Conservation (phyloP, 2,329 filamentous ascomycete genomes). For the Colletotrichum tofieldiae region DNA sequence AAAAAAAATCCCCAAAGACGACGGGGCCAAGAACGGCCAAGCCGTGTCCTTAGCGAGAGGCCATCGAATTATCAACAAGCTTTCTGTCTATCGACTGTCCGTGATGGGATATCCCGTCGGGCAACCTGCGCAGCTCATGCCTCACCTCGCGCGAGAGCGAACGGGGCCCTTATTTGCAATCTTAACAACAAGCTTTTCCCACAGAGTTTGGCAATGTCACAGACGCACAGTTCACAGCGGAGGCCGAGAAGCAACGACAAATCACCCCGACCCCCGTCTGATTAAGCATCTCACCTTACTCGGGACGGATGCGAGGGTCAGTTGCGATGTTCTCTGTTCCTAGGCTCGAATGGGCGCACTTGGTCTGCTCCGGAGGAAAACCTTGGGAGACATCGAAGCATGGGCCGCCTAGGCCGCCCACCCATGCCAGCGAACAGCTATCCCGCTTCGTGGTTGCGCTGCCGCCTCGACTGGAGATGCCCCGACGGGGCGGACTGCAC, state of each 20-base stretch:
- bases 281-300: conserved; percentile 33
- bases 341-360: conserved; percentile 16
- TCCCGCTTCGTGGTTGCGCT: background rate
- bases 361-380: conserved; percentile 25
- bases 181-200: conserved; percentile 31
- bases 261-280: conserved; percentile 9
- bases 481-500: background rate
- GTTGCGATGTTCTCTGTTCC: background rate
- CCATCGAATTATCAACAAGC: background rate
- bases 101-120: conserved; percentile 18
- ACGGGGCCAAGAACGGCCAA: background rate
- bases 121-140: background rate
- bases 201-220: background rate
- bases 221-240: conserved; percentile 15
- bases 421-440: conserved; percentile 1
- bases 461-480: background rate
- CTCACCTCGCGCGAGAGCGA: conserved; percentile 8
- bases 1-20: background rate
- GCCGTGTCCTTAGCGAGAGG: background rate
- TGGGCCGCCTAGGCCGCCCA: background rate
- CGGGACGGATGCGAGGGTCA: conserved; percentile 23
- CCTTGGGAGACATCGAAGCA: background rate
- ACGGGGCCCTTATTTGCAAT: conserved; percentile 2
- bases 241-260: background rate
- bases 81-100: background rate